Base-by-base conservation (phyloP, 1,139 yeast genomes). In the Geotrichum cucujoidarum region DNA sequence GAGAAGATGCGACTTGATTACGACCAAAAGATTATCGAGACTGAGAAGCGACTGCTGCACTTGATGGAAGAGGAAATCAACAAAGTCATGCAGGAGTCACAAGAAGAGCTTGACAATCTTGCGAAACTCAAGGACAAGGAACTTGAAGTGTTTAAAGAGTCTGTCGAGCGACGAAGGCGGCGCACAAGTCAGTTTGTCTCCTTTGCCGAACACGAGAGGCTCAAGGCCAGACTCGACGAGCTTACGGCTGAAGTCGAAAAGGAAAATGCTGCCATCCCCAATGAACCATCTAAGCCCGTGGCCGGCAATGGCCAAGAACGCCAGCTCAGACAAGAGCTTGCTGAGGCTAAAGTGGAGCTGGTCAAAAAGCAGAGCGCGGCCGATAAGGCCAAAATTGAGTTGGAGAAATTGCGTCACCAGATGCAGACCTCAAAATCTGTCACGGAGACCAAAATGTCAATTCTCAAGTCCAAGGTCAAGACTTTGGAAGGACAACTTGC, bases 361-460 rank as follows among this genome's bases (percentile, higher is more conserved):
- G 48, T 50, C n/a, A 50, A 50, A 22, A 55, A 53, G 36, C 45
- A 45, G 11, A 38, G 45, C 14, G 47, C 45, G 5, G 47, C 46
- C 2, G 59, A 58, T n/a, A 52, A 54, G 40, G 50, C 49, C n/a
- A 21, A 33, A 1, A 31, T 53, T 13, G 61, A 58, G 39, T 44
- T 50, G 20, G 57, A 55, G 2, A 48, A 48, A 31, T 50, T 48
- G 24, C 51, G 51, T 22, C 18, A 40, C 13, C 58, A 57, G 37
- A 44, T 48, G 24, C 45, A 52, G 8, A 54, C 53, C 22, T 55
- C 55, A 32, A 54, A 55, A 42, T 51, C 56, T 1, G 58, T 51
- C 11, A 37, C 53, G 38, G 60, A 57, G 34, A 40, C 54, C 1
- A 56, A 53, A 41, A 30, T 55, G 14, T 57, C 54, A 10, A 32